Evolutionary conservation across 208 protist species (phyloP).

Genomic region (Crithidia bombi): DNA sequence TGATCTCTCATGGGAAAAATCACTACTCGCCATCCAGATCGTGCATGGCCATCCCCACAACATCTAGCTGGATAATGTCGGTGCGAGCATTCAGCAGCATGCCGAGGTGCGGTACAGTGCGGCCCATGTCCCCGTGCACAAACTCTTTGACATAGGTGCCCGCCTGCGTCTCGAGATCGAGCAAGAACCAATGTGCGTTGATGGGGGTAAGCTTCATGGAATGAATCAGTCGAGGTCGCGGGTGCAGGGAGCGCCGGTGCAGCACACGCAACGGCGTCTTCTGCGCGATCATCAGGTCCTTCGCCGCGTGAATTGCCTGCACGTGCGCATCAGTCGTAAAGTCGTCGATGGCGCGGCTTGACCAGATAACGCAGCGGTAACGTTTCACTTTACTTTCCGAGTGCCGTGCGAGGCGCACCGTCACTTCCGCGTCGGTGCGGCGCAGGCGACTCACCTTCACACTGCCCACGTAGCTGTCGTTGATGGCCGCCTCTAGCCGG

Average conservation of each 20-base stretch:
- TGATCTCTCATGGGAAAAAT: background rate
- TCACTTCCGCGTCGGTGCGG: slow-evolving; percentile 64
- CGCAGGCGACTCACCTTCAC: slow-evolving; percentile 74
- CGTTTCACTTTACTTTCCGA: slow-evolving; percentile 91
- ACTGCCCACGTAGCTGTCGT: slow-evolving; percentile 60
- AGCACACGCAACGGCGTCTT: slow-evolving; percentile 95
- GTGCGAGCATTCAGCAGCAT: slow-evolving; percentile 74
- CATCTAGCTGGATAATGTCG: slow-evolving; percentile 97
- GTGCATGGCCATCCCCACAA: slow-evolving; percentile 88
- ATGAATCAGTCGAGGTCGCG: slow-evolving; percentile 86
- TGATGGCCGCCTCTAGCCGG: slow-evolving; percentile 49
- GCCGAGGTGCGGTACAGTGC: slow-evolving; percentile 91
- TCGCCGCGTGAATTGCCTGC: slow-evolving; percentile 40
- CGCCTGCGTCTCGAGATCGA: slow-evolving; percentile 93
- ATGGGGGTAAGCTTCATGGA: slow-evolving; percentile 66
- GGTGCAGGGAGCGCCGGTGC: slow-evolving; percentile 91
- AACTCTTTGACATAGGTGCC: slow-evolving; percentile 99
- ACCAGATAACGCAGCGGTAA: slow-evolving; percentile 90
- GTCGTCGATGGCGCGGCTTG: slow-evolving; percentile 60
- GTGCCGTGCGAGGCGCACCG: slow-evolving; percentile 79
- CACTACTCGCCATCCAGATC: slow-evolving; percentile 46
- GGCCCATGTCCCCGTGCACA: slow-evolving; percentile 96
- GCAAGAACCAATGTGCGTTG: slow-evolving; percentile 89
- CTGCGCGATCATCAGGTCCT: slow-evolving; percentile 76
- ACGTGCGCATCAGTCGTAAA: slow-evolving; percentile 45